Evolutionary conservation across 2,329 filamentous ascomycete genomes (phyloP).

Genomic region (Tothia fuscella): DNA sequence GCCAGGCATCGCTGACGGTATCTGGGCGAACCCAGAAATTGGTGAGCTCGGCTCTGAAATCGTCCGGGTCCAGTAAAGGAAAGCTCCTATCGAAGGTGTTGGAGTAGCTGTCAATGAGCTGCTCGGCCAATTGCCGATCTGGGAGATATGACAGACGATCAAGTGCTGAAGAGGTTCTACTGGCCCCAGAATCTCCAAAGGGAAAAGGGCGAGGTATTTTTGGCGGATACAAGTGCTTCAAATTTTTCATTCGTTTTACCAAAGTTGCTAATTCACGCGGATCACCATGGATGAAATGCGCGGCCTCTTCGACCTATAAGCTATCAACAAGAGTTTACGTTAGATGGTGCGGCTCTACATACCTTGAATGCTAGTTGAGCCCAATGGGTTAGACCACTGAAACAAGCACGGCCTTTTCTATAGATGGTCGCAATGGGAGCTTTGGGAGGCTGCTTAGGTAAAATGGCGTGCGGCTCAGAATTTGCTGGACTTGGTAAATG

Average conservation of each 20-base stretch:
- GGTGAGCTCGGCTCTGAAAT: not conserved
- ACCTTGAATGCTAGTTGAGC: constrained; percentile 8
- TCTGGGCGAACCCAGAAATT: constrained; percentile 1
- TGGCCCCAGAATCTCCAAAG: constrained; percentile 2
- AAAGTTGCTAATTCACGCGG: not conserved
- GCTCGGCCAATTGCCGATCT: not conserved
- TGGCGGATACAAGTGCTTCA: constrained; percentile 3
- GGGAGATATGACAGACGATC: constrained; percentile 7
- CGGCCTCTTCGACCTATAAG: constrained; percentile 1
- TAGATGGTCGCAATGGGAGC: not conserved
- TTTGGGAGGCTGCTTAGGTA: not conserved
- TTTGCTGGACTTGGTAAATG: constrained; percentile 2
- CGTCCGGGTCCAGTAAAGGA: not conserved
- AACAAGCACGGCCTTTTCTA: constrained; percentile 1
- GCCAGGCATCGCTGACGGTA: constrained; percentile 5
- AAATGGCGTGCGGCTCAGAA: too few relatives aligned
- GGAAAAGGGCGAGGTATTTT: constrained; percentile 1
- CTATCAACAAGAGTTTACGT: not conserved
- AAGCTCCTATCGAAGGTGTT: constrained; percentile 4
- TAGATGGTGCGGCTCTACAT: not conserved
- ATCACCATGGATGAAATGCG: not conserved
- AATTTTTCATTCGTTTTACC: not conserved
- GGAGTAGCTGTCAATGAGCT: constrained; percentile 6
- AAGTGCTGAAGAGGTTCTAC: not conserved
- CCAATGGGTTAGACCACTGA: constrained; percentile 7